Base-by-base conservation (phyloP, 2,329 filamentous ascomycete genomes). In the Aspergillus candidus region DNA sequence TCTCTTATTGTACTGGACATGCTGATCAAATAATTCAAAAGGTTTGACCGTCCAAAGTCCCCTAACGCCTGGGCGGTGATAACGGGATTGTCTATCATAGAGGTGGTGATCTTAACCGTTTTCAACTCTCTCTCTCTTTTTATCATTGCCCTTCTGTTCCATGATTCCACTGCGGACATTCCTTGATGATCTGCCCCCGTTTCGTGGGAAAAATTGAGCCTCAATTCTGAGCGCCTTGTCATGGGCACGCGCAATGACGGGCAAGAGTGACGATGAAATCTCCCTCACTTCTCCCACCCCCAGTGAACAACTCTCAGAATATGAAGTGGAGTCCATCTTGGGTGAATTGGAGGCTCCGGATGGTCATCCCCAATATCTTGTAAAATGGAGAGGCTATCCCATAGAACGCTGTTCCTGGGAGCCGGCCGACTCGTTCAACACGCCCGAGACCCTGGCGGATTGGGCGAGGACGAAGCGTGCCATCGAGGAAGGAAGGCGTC, bases 371-470 rank as follows among this genome's bases (percentile, higher is more conserved):
- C 62, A 56, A 17, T 88, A 80, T 56, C 72, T 88, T 1, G 75
- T 86, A 15, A 74, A 78, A 47, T 88, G 84, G 84, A 67, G 71
- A 18, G 74, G 69, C 2, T 89, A 83, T 55, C 68, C 72, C 1
- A 49, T 80, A 4, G 61, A 78, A n/a, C 62, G 76, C 45, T 72
- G 73, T 43, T 81, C 78, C 0, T 80, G 74, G 75, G 74, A 80
- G 49, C 72, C 74, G 1, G 56, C 54, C 13, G 61, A 66, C 2
- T 62, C 64, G 36, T 73, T 78, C 46, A 40, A 52, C 18, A 49
- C 55, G 33, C 55, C 60, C 18, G 53, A 67, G 13, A 68, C 63
- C 1, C 55, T 78, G 14, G 32, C 57, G 6, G 62, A 68, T 2
- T 76, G 73, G 71, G 49, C 55, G 34, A 43, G 51, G 15, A 65